phyloP scores from a whole-genome alignment of 169 alveolate species.

The Cryptosporidium sp. region DNA sequence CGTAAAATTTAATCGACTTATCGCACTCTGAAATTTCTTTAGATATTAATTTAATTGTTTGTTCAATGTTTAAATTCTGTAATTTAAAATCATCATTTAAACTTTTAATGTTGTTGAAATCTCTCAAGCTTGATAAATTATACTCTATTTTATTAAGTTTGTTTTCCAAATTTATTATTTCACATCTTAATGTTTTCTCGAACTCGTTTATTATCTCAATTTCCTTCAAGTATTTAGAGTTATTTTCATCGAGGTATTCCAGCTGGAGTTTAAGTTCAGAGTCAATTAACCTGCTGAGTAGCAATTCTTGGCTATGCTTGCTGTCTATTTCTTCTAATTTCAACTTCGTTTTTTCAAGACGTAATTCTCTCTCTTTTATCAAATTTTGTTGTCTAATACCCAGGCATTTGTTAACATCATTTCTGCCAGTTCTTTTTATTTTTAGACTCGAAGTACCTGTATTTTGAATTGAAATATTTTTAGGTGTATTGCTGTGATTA shows the following conservation, averaged over 20 bases:
- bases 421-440: neutral
- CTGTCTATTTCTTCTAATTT: neutral
- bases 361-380: constrained; percentile 42
- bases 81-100: constrained; percentile 4
- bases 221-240: constrained; percentile 21
- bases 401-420: neutral
- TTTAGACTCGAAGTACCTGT: neutral
- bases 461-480: neutral
- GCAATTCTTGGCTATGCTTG: neutral
- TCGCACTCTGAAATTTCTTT: constrained; percentile 43
- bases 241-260: constrained; percentile 51
- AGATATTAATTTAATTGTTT: constrained; percentile 13
- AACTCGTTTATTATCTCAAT: neutral
- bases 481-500: neutral
- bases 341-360: constrained; percentile 24
- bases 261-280: constrained; percentile 53
- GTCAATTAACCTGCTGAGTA: neutral
- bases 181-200: neutral
- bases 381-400: constrained; percentile 53
- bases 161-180: neutral
- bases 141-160: neutral
- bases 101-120: neutral
- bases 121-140: neutral
- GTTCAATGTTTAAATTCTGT: constrained; percentile 15
- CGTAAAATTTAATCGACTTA: constrained; percentile 34